Base-by-base conservation (phyloP, 495 filamentous ascomycete species). In the Xylaria sp. region DNA sequence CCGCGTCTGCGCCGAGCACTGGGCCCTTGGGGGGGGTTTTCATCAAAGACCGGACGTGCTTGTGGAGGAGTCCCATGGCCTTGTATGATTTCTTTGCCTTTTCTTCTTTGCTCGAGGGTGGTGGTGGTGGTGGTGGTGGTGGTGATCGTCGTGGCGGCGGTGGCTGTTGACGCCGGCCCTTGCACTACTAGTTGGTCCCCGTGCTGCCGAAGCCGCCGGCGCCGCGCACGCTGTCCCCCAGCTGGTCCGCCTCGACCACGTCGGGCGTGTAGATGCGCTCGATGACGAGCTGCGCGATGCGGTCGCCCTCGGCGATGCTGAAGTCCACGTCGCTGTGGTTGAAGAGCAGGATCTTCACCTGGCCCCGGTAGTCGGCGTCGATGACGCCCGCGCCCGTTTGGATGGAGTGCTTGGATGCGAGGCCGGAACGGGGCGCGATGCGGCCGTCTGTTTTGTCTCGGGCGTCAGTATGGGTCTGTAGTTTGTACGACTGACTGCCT, bases 121-220 rank as follows among this genome's bases (percentile, higher is more conserved):
- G 11, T 11, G n/a, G 12, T 26, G 3, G 48, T 52, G 48, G 21
- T 43, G 40, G 15, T 11, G 37, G 26, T 37, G 19, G 53, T n/a
- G n/a, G n/a, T n/a, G n/a, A n/a, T n/a, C n/a, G n/a, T n/a, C n/a
- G n/a, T n/a, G n/a, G n/a, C n/a, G n/a, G n/a, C n/a, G n/a, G n/a
- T n/a, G n/a, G n/a, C n/a, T n/a, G n/a, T n/a, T n/a, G n/a, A 2
- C 0, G 29, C 33, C 17, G 61, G 15, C 6, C 21, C 24, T n/a
- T 12, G 5, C 2, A 2, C 35, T 71, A 66, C 70, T 77, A 88
- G 82, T 71, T 84, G 78, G 67, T 75, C 15, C 95, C 96, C 17
- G 96, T 99, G 75, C 94, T 97, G 41, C 96, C 96, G 76, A 99
- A 99, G 11, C 96, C 96, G 21, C 94, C 95, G 0, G 89, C 93